Evolutionary conservation across 805 yeast species (phyloP), one percentile per base, ranked within the genome.

Genomic region (Saitoella complicata): DNA sequence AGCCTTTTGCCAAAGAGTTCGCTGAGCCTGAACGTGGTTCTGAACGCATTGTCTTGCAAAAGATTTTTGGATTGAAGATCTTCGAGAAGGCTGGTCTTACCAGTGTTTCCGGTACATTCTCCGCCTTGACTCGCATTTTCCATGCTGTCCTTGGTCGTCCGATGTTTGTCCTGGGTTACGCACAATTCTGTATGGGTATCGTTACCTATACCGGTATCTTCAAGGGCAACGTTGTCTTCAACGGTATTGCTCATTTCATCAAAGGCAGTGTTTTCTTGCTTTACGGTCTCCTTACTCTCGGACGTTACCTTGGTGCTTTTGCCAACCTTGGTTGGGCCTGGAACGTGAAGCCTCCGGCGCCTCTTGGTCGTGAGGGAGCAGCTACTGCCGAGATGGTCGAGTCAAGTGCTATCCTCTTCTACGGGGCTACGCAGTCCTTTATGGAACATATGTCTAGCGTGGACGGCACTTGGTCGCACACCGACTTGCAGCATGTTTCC

Each of bases 241-340:
- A 84, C 54, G 61, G 88, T 43, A 69, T 88, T 46, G 98, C 98
- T 1, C 98, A 88, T 62, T 84, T 85, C 71, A 88, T 88, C 60
- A 88, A 88, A 62, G 98, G 98, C 48, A 91, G 88, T 30, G 91
- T 88, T 2, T 88, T 88, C 58, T 69, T 85, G 47, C 50, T 69
- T 5, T 64, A 81, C 37, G 98, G 98, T 13, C 49, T 87, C 6
- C 58, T 86, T 5, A 72, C 94, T n/a, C 67, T 91, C 37, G 81
- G 86, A 1, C 75, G 97, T 53, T 87, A 82, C 61, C 76, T 85
- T 54, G 98, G 98, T 3, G 82, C 79, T 8, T 83, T 80, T 54
- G 58, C 71, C 35, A 67, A 71, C 45, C 66, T 70, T 46, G 97
- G 97, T 13, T 79, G 93, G 80, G 87, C 94, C 4, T 88, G 98